Conservation (phyloP, 139 green algal species). For the Chlorella sp. region DNA sequence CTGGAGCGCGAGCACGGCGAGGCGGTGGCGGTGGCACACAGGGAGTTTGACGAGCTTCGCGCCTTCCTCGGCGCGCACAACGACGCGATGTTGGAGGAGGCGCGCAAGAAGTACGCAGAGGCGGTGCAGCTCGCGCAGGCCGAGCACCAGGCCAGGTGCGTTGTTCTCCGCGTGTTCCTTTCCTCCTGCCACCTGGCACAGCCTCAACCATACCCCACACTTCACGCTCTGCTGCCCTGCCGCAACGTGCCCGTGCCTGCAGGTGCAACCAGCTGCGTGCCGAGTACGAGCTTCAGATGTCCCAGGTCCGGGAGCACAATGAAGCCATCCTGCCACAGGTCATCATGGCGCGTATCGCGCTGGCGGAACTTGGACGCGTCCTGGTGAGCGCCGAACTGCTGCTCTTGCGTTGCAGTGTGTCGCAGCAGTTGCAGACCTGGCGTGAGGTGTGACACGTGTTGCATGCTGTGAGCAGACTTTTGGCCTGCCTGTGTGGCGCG, state of each 20-base stretch:
- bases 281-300: conserved; percentile 9
- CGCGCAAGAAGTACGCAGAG: conserved; percentile 20
- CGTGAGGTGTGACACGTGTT: no score
- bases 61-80: conserved; percentile 29
- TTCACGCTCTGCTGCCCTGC: no score
- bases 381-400: background rate
- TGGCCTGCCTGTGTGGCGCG: no score
- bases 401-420: no score
- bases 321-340: conserved; percentile 34
- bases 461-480: no score
- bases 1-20: conserved; percentile 27
- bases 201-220: no score
- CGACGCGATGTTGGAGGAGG: conserved; percentile 26
- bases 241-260: conserved; percentile 12
- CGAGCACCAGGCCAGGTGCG: background rate
- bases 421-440: no score
- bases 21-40: conserved; percentile 5
- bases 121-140: conserved; percentile 15
- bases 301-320: conserved; percentile 18
- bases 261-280: conserved; percentile 16
- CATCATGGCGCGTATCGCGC: conserved; percentile 26
- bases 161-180: no score
- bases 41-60: conserved; percentile 28
- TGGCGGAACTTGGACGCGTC: conserved; percentile 30
- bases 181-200: no score